Percentiles rank a stretch among this genome's conserved stretches.
Evolutionary conservation across 2,329 filamentous ascomycete species (phyloP).

Genomic region (Aspergillus melleus): DNA sequence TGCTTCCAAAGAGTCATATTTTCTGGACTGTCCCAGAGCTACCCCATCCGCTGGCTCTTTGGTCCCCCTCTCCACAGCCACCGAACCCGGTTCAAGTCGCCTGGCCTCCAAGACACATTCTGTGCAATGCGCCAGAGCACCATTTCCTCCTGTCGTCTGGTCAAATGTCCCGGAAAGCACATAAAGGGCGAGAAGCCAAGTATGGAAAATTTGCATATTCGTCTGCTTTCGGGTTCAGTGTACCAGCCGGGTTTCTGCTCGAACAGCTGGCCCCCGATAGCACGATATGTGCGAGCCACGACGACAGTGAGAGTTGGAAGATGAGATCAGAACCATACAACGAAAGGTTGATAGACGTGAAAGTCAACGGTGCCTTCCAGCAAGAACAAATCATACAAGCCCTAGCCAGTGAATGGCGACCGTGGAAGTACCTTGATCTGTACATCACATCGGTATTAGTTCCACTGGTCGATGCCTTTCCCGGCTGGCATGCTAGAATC

Average conservation of each 20-base stretch:
- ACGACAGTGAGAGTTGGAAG: slow-evolving; percentile 41
- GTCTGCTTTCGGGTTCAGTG: slow-evolving; percentile 49
- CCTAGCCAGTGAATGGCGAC: slow-evolving; percentile 13
- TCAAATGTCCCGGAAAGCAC: slow-evolving; percentile 39
- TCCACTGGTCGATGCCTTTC: slow-evolving; percentile 13
- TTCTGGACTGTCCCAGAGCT: slow-evolving; percentile 51
- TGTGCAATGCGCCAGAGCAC: slow-evolving; percentile 42
- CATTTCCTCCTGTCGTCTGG: slow-evolving; percentile 47
- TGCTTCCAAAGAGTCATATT: slow-evolving; percentile 33
- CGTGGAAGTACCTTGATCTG: slow-evolving; percentile 16
- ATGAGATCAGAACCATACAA: slow-evolving; percentile 35
- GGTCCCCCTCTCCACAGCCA: slow-evolving; percentile 7
- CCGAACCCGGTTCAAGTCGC: slow-evolving; percentile 3
- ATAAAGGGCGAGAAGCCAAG: slow-evolving; percentile 47
- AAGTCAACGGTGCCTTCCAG: background rate
- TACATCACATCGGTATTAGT: slow-evolving; percentile 14
- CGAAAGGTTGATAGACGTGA: background rate
- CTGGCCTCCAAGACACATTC: slow-evolving; percentile 45
- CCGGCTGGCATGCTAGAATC: slow-evolving; percentile 21
- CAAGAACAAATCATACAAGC: background rate
- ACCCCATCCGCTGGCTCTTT: slow-evolving; percentile 29
- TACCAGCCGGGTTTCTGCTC: slow-evolving; percentile 40
- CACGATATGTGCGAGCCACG: slow-evolving; percentile 39
- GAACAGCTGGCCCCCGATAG: slow-evolving; percentile 44
- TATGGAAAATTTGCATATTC: slow-evolving; percentile 54